Evolutionary conservation across 495 filamentous ascomycete genomes (phyloP), one percentile per base, ranked within the genome.

Genomic region (Tricharina praecox): DNA sequence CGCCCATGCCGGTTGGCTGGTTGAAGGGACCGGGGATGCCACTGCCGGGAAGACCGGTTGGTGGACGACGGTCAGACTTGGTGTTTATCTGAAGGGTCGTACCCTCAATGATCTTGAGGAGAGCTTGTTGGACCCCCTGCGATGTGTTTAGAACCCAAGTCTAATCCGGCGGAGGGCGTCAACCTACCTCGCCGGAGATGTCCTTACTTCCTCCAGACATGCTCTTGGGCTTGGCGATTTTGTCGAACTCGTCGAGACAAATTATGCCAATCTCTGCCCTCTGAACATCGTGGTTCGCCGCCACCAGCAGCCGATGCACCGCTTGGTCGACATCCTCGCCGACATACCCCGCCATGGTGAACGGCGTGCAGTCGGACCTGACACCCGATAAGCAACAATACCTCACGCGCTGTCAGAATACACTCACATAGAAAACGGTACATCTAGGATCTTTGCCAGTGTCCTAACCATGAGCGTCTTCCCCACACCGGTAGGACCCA

Each of bases 391-490:
- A 25, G n/a, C 34, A 40, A n/a, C 1, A n/a, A n/a, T n/a, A n/a
- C n/a, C n/a, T n/a, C n/a, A n/a, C n/a, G n/a, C n/a, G n/a, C n/a
- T n/a, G 21, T 8, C 5, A 16, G 37, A 42, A n/a, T 18, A 30
- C 23, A 35, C 57, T 47, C 20, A 60, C 58, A 96, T 96, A 50
- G 82, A 88, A 61, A 97, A 95, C 0, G 90, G 92, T 1, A 96
- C 90, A 44, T 90, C 86, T 18, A 97, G 66, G 2, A 85, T 73
- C 23, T 75, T 68, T 10, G 82, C 82, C 15, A 88, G 67, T 0
- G 79, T 85, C 34, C 68, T 88, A 85, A 83, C 76, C 72, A 97
- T 96, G 30, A 95, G 75, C 0, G 92, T 97, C 64, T 97, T 97
- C 0, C 90, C 90, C 3, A 96, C 90, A 3, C 92, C 90, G 0